Evolutionary conservation across 495 filamentous ascomycete genomes (phyloP), one percentile per base, ranked within the genome.

Genomic region (Cercophora sp.): DNA sequence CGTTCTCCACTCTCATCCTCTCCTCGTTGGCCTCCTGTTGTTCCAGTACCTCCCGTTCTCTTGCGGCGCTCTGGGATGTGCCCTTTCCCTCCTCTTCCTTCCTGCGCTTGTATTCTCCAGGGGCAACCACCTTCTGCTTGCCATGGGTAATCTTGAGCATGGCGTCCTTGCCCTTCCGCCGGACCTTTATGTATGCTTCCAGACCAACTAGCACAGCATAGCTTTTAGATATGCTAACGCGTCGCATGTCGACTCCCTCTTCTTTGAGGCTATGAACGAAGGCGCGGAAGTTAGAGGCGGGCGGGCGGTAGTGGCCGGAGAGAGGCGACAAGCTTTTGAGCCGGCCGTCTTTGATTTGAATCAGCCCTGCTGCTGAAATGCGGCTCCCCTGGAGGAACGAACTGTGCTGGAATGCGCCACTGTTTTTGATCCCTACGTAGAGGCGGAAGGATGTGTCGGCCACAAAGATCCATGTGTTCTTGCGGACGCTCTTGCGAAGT

Each of bases 391-490:
- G 86, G 2, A 96, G 73, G 60, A 96, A 96, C 0, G 86, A 90
- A 5, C 81, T 87, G 68, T 96, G 91, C 60, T 96, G 91, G 62
- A 96, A 96, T 6, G 86, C 81, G 23, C 91, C 91, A 23, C 81
- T 82, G 63, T 88, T 84, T 59, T 96, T 96, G 68, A 96, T 93
- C 37, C 89, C 91, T 31, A 96, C 80, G 70, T 96, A 96, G 0
- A 96, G 74, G 6, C 91, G 82, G 59, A 89, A 92, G 2, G 82
- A 86, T 0, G 88, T 92, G 68, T 96, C 91, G 26, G 85, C 84
- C 18, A 88, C 91, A 60, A 94, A 96, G 34, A 96, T 91, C 90
- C 90, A 96, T 25, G 85, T 91, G 59, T 87, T 87, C 55, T 85
- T 88, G 59, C 80, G 81, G 5, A 86, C 81, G 2, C 83, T 79